Evolutionary conservation across 2,329 filamentous ascomycete genomes (phyloP), one percentile per base, ranked within the genome.

Genomic region (Alternaria solani): DNA sequence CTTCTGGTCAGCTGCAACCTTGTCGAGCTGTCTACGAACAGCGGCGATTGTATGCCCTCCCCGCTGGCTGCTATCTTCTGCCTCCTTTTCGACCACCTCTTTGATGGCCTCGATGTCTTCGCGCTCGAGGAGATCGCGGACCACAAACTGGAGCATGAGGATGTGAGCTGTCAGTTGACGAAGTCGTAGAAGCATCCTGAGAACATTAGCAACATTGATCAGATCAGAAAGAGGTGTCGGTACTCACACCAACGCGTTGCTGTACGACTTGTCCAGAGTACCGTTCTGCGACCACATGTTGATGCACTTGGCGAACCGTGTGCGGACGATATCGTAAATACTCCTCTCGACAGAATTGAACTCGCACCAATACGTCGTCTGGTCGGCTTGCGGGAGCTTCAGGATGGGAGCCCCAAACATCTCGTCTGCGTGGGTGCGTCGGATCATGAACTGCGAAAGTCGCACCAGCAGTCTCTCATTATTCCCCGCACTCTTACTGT

Each of bases 341-440:
- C 78, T 75, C 2, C 79, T 76, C 69, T 89, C 86, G 1, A 86
- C 78, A 0, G 76, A 60, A 14, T 84, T 86, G 71, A 88, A 87
- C 0, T 83, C 66, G 1, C 86, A 75, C 62, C 69, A 73, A 5
- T 81, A 65, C 0, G 81, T 81, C 2, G 68, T 70, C 52, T 85
- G 78, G 7, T 75, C 75, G 0, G 87, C 82, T 14, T 75, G 72
- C 0, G 87, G 87, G 0, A 89, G 77, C 8, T 81, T 83, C 16
- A 89, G 70, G 1, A 89, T 83, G 0, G 85, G 83, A 0, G 80
- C 75, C 1, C 81, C 79, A 61, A 89, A 85, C 16, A 89, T 77
- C 9, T 64, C 56, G 39, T 86, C 84, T 1, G 75, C 73, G 70
- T 88, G 85, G 0, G 86, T 88, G 6, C 86, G 80, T 5, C 86